Evolutionary conservation across 2,329 filamentous ascomycete genomes (phyloP).

Genomic region (Penicillium sp.): DNA sequence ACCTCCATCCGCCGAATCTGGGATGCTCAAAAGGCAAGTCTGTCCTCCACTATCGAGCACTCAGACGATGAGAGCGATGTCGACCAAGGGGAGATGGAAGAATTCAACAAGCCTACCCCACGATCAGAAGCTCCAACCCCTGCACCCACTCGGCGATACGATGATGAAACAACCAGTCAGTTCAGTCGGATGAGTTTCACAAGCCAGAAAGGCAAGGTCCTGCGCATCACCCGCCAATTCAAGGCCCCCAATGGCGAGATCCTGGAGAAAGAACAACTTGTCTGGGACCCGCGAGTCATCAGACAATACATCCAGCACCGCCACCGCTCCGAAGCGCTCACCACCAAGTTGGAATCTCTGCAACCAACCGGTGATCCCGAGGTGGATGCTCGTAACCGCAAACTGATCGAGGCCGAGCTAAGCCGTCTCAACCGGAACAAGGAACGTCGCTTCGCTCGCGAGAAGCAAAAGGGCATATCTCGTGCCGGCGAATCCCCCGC

Average conservation of each 20-base stretch:
- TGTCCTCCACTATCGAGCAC: constrained; percentile 75
- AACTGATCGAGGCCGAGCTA: constrained; percentile 74
- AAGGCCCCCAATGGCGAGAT: constrained; percentile 69
- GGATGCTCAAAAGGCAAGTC: constrained; percentile 81
- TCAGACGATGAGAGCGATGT: constrained; percentile 75
- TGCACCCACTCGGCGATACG: constrained; percentile 53
- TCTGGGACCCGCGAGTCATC: constrained; percentile 85
- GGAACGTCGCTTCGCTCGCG: constrained; percentile 84
- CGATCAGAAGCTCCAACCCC: constrained; percentile 71
- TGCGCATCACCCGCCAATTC: constrained; percentile 75
- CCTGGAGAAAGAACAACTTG: constrained; percentile 62
- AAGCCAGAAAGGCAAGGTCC: constrained; percentile 70
- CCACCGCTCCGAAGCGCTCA: constrained; percentile 71
- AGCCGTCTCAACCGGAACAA: constrained; percentile 88
- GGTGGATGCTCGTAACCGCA: constrained; percentile 66
- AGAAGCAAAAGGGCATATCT: constrained; percentile 77
- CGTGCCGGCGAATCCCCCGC: constrained; percentile 54
- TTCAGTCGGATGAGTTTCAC: constrained; percentile 73
- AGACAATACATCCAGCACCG: constrained; percentile 83
- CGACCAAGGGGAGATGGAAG: constrained; percentile 57
- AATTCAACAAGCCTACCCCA: constrained; percentile 62
- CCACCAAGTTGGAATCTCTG: constrained; percentile 70
- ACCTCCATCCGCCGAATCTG: constrained; percentile 91
- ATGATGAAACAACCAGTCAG: constrained; percentile 81
- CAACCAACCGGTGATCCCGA: constrained; percentile 71